Evolutionary conservation across 257 asterid species (phyloP), one percentile per base, ranked within the genome.

Genomic region (Henckelia pumila): DNA sequence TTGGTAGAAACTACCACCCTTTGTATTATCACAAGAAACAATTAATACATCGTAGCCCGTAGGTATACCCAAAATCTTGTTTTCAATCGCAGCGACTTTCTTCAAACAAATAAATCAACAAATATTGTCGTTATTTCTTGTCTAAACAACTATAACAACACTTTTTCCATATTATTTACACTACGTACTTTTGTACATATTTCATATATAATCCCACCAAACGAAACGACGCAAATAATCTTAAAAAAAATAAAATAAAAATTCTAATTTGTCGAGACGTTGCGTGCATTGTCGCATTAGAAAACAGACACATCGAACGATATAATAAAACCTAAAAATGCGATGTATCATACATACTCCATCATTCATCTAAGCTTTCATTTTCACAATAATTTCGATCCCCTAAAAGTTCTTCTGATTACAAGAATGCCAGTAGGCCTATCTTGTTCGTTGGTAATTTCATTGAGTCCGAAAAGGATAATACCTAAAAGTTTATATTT

Each of bases 301-400:
- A 61, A 52, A 65, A 64, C 61, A 23, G 62, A 77, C 59, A 68
- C 21, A 17, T 59, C 64, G 60, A 62, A 73, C 13, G 30, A 16
- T 50, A 52, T 11, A 47, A 47, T 63, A 40, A 24, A 61, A 76
- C 56, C 29, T 52, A 24, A 68, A 24, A 24, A 17, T 28, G 35
- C 6, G 72, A 68, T 6, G 22, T 7, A 61, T 44, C 77, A 56
- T 62, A 72, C 77, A 56, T 62, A 72, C 58, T 79, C 77, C 29
- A 50, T 24, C 35, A 33, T 59, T 57, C 30, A 59, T 25, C 61
- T 67, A 65, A 56, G 16, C 71, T 61, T 35, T 68, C 70, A 28
- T 59, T 20, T 75, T 53, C 57, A 17, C 71, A 64, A 68, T 65
- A 58, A 71, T 68, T 72, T 17, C n/a, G 20, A 24, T 67, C 52